Evolutionary conservation across 208 protist genomes (phyloP), one percentile per base, ranked within the genome.

Genomic region (Novymonas esmeraldas): DNA sequence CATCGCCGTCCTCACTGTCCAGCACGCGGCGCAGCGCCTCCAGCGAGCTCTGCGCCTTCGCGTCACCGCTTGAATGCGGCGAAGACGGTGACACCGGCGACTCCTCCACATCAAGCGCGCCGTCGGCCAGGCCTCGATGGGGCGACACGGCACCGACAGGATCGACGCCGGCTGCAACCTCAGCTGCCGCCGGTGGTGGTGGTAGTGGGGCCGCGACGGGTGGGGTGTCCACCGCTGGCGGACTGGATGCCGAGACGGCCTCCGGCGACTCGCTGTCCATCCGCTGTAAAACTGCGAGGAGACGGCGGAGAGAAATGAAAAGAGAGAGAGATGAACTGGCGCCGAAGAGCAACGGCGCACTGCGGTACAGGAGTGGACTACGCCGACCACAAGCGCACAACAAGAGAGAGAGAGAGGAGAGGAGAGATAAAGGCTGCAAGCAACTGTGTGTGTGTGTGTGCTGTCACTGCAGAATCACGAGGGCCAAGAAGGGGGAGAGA

Each of bases 321-420:
- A 31, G 13, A 28, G 2, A 33, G 5, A 22, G 45, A 29, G 9
- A 29, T 28, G 45, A n/a, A n/a, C n/a, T n/a, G n/a, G n/a, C n/a
- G n/a, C n/a, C n/a, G n/a, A n/a, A n/a, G n/a, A n/a, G n/a, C n/a
- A n/a, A n/a, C n/a, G n/a, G n/a, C n/a, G n/a, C n/a, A n/a, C n/a
- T n/a, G n/a, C n/a, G n/a, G n/a, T n/a, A n/a, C n/a, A n/a, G n/a
- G n/a, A n/a, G n/a, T n/a, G n/a, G n/a, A n/a, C n/a, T 88, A 78
- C 2, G 91, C 91, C 0, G 91, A 95, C 24, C 91, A 87, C 57
- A 97, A 88, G 49, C 64, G 38, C 6, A 22, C 44, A 49, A 9
- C 18, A 18, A 3, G 44, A 16, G 26, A 11, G 18, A 49, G 7
- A 51, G 24, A 51, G 24, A 13, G 46, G 10, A n/a, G 24, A 18